Conservation (phyloP, 2,329 filamentous ascomycete genomes). For the Alternaria burnsii region DNA sequence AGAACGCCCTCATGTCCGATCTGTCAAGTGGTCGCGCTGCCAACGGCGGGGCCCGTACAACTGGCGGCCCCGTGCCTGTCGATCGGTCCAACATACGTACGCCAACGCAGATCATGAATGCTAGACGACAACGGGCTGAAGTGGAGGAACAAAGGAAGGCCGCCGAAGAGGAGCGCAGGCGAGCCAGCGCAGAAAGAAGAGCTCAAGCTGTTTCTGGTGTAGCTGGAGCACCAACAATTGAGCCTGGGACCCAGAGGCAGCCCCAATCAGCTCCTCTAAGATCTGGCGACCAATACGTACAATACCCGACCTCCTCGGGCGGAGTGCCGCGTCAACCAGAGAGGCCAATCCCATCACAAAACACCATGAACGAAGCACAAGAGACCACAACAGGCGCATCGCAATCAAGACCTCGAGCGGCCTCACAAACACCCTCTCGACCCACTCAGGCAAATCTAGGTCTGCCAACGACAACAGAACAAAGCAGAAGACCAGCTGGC, state of each 20-base stretch:
- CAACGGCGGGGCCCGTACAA: slow-evolving; percentile 66
- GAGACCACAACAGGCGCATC: slow-evolving; percentile 40
- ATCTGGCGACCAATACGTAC: slow-evolving; percentile 40
- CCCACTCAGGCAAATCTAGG: slow-evolving; percentile 38
- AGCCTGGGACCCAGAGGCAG: slow-evolving; percentile 40
- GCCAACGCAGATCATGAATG: slow-evolving; percentile 90
- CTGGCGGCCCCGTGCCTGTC: slow-evolving; percentile 63
- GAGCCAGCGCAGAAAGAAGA: slow-evolving; percentile 67
- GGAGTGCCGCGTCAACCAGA: slow-evolving; percentile 43
- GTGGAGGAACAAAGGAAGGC: slow-evolving; percentile 64
- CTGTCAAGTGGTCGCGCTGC: slow-evolving; percentile 68
- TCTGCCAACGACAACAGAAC: slow-evolving; percentile 29
- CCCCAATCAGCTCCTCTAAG: slow-evolving; percentile 37
- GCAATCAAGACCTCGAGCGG: slow-evolving; percentile 41
- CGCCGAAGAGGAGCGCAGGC: slow-evolving; percentile 59
- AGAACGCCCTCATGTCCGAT: slow-evolving; percentile 92
- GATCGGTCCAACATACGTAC: slow-evolving; percentile 73
- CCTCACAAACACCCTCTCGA: slow-evolving; percentile 44
- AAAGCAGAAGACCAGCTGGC: slow-evolving; percentile 43
- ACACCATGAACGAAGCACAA: slow-evolving; percentile 26
- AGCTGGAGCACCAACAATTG: slow-evolving; percentile 52
- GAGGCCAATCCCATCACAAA: slow-evolving; percentile 32
- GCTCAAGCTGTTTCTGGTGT: slow-evolving; percentile 63
- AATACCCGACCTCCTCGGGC: slow-evolving; percentile 36
- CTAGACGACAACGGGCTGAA: slow-evolving; percentile 75